A percentile compares a stretch with the other conserved stretches of the same genome.
Conservation (phyloP, 2,329 filamentous ascomycete species). For the Cercospora sp. region DNA sequence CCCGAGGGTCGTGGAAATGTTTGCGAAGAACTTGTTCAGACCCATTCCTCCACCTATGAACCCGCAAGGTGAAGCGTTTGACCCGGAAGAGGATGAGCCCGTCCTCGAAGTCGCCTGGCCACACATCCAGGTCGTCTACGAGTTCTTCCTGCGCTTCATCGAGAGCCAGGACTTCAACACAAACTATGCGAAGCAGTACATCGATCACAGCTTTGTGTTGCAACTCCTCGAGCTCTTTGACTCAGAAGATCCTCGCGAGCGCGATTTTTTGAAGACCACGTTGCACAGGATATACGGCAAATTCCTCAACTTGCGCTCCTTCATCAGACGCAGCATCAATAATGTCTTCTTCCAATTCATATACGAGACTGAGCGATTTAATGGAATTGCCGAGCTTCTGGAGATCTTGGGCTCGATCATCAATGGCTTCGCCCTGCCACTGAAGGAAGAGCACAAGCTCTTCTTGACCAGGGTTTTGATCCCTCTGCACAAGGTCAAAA, state of each 20-base stretch:
- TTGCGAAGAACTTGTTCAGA: slow-evolving; percentile 95
- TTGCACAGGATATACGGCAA: slow-evolving; percentile 98
- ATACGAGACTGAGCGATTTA: slow-evolving; percentile 98
- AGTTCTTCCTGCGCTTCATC: slow-evolving; percentile 98
- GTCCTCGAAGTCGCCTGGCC: slow-evolving; percentile 98
- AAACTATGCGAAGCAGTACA: slow-evolving; percentile 98
- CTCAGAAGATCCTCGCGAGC: slow-evolving; percentile 93
- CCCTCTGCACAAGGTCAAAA: slow-evolving; percentile 96
- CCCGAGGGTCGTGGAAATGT: slow-evolving; percentile 97
- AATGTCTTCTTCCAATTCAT: slow-evolving; percentile 99
- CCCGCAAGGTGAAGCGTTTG: slow-evolving; percentile 95
- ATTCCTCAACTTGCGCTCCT: slow-evolving; percentile 95
- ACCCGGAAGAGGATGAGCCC: slow-evolving; percentile 97
- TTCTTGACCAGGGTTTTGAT: slow-evolving; percentile 92
- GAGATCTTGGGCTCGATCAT: slow-evolving; percentile 98
- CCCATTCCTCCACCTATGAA: slow-evolving; percentile 97
- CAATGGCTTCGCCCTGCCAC: slow-evolving; percentile 92
- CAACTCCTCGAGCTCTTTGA: slow-evolving; percentile 96
- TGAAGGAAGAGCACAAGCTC: slow-evolving; percentile 98
- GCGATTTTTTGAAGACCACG: slow-evolving; percentile 97
- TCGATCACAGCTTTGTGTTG: slow-evolving; percentile 96
- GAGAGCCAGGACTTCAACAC: slow-evolving; percentile 99
- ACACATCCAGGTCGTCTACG: slow-evolving; percentile 98
- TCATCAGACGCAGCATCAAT: slow-evolving; percentile 97
- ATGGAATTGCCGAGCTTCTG: slow-evolving; percentile 92